These are phyloP conservation scores for Puccinia novopanici DNA, from an alignment of 1,284 basidiomycete genomes.

Conservation along the genomic window DNA sequence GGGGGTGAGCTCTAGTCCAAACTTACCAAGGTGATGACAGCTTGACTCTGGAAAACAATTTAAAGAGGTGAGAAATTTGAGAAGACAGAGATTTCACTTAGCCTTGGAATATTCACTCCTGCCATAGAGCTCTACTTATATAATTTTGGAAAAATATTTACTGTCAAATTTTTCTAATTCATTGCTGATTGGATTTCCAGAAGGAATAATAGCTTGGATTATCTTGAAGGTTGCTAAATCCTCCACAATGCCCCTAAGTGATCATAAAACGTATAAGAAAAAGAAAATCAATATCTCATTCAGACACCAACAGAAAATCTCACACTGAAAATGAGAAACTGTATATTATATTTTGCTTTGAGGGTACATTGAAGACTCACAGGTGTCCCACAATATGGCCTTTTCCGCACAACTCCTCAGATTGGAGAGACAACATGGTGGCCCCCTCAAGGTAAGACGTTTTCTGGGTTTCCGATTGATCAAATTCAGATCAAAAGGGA, in stretches of 20 bases:
- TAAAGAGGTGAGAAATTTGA: not conserved
- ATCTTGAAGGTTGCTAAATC: slow-evolving; percentile 10
- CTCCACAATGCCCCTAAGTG: slow-evolving; percentile 15
- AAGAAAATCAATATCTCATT: not conserved
- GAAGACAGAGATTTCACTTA: too few species aligned
- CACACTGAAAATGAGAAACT: too few species aligned
- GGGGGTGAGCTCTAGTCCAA: not conserved
- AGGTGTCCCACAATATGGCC: slow-evolving; percentile 21
- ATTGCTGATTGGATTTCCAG: slow-evolving; percentile 9
- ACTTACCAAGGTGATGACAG: slow-evolving; percentile 23
- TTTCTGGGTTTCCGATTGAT: not conserved
- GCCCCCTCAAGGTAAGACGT: slow-evolving; percentile 15
- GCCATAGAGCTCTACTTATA: too few species aligned
- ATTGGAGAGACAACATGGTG: slow-evolving; percentile 19
- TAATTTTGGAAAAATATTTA: too few species aligned
- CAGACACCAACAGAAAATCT: not conserved
- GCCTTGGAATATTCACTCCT: not conserved
- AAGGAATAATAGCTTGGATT: not conserved
- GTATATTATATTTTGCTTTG: too few species aligned
- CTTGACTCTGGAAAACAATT: not conserved
- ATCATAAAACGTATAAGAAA: not conserved
- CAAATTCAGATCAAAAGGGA: not conserved
- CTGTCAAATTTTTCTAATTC: slow-evolving; percentile 8
- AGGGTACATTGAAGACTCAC: not conserved
- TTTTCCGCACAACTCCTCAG: not conserved